These are phyloP conservation scores for Talaromyces sp. DNA, from an alignment of 2,329 filamentous ascomycete genomes.

Conservation along the genomic window DNA sequence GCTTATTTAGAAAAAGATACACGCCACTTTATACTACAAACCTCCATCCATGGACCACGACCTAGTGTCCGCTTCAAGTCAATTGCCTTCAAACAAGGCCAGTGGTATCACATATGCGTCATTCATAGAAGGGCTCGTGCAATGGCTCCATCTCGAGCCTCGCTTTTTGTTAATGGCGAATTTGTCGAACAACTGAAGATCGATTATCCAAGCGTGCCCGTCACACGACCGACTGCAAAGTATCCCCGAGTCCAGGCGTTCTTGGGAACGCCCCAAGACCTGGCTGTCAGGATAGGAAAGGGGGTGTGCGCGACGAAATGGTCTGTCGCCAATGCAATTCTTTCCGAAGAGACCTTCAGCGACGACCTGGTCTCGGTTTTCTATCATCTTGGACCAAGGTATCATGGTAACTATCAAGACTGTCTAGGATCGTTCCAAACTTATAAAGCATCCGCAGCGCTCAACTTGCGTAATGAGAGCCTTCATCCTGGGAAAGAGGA, in stretches of 20 bases:
- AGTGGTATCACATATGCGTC: conserved; percentile 91
- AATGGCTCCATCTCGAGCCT: conserved; percentile 73
- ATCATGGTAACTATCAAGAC: conserved; percentile 95
- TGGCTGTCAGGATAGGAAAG: conserved; percentile 71
- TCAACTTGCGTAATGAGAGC: conserved; percentile 88
- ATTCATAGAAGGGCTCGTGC: conserved; percentile 78
- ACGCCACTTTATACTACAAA: conserved; percentile 91
- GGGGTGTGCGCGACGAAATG: conserved; percentile 74
- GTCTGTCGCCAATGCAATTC: conserved; percentile 84
- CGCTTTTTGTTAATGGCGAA: conserved; percentile 87
- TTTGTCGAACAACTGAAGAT: conserved; percentile 90
- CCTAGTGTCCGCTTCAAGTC: conserved; percentile 94
- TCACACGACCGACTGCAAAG: conserved; percentile 54
- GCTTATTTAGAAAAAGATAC: conserved; percentile 93
- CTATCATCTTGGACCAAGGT: conserved; percentile 81
- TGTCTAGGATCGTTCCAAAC: conserved; percentile 94
- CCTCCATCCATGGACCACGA: conserved; percentile 78
- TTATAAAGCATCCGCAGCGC: conserved; percentile 83
- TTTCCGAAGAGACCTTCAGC: conserved; percentile 82
- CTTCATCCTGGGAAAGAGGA: conserved; percentile 87
- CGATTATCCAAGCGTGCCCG: conserved; percentile 76
- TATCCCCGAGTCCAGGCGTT: conserved; percentile 76
- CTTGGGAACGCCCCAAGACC: conserved; percentile 83
- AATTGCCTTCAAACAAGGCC: conserved; percentile 67
- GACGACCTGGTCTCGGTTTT: conserved; percentile 92